Evolutionary conservation across 1,139 yeast genomes (phyloP), one percentile per base, ranked within the genome.

Genomic region (Scheffersomyces insectosa): DNA sequence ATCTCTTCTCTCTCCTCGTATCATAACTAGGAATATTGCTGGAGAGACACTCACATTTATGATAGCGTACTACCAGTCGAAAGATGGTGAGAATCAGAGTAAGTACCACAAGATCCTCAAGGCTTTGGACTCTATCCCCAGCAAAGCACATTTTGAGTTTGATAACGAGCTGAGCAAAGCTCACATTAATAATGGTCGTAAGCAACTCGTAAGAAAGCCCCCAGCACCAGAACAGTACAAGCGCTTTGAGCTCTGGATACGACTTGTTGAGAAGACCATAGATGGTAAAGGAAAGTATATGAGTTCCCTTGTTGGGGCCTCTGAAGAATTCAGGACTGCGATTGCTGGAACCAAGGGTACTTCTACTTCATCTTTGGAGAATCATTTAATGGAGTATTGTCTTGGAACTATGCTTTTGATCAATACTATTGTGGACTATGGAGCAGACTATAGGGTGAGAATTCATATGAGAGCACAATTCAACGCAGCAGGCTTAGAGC

Each of bases 291-390:
- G 98, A 10, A 85, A 83, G 55, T 72, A 71, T 47, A 75, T 86
- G 75, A 96, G 97, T 12, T 88, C 97, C 0, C 67, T 85, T 54
- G 98, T 93, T 7, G 97, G 97, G 1, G 96, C 97, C 1, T 84
- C 91, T 48, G 95, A 86, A n/a, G 98, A 93, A 52, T 75, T 83
- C 43, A 82, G 83, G 48, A 70, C 80, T 11, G 72, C 73, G 15
- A 65, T 63, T 48, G 75, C 80, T 8, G 88, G 89, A 1, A 60
- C 76, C 2, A 43, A 50, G 9, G 55, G 51, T 35, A 56, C 55
- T 33, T 47, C 54, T 16, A 54, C 55, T 28, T 56, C 57, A 36
- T 63, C 63, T 35, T 48, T 60, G 12, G 97, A 90, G 57, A 82
- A 80, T 50, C 82, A 86, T 42, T 74, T 93, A 27, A 69, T 83